Percentiles rank a stretch among this genome's conserved stretches.
phyloP scores from a whole-genome alignment of 306 rosid species.

The Arachis stenosperma region DNA sequence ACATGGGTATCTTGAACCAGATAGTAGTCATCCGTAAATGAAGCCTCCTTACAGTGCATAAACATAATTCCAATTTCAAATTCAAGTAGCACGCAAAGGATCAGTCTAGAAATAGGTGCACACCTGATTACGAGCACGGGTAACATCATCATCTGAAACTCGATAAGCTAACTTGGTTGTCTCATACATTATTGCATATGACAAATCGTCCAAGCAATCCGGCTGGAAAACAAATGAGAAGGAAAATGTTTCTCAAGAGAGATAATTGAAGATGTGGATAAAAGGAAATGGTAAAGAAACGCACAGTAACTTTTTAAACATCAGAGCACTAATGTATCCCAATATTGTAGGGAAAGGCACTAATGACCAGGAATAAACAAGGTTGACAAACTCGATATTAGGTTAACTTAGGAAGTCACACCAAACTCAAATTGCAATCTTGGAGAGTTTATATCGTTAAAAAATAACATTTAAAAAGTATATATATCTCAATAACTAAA shows the following conservation, averaged over 20 bases:
- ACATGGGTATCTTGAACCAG: constrained; percentile 2
- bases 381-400: no score
- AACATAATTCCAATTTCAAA: background rate
- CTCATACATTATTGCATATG: constrained; percentile 87
- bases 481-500: no score
- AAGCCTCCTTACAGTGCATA: background rate
- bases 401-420: no score
- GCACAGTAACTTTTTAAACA: constrained; percentile 23
- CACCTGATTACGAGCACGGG: constrained; percentile 94
- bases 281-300: background rate
- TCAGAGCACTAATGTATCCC: background rate
- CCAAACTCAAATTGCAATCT: no score
- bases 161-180: constrained; percentile 76
- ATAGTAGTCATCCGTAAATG: background rate
- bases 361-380: background rate
- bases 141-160: constrained; percentile 82
- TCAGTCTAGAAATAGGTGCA: background rate
- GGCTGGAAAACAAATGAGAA: constrained; percentile 50
- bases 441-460: no score
- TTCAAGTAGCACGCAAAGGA: constrained; percentile 4
- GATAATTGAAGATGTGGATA: background rate
- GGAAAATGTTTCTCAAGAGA: background rate
- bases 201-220: constrained; percentile 77
- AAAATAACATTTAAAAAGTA: no score
- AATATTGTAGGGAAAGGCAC: constrained; percentile 1